Percentiles rank a stretch among this genome's conserved stretches.
Evolutionary conservation across 2,329 filamentous ascomycete species (phyloP).

Genomic region (Monosporascus cannonballus): DNA sequence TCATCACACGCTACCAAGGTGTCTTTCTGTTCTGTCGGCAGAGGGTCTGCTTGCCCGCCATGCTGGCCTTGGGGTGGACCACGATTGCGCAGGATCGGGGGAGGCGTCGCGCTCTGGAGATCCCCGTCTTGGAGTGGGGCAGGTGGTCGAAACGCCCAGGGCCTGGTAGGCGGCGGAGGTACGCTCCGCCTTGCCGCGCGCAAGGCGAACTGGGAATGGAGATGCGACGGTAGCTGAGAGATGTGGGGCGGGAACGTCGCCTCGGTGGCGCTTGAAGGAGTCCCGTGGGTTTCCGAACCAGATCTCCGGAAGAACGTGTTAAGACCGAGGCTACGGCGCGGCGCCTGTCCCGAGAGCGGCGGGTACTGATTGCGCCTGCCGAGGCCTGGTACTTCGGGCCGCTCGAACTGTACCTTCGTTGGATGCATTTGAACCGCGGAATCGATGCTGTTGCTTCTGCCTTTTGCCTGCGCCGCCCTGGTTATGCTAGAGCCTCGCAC

Average conservation of each 20-base stretch:
- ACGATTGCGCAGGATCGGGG: constrained; percentile 46
- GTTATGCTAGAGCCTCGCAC: constrained; percentile 7
- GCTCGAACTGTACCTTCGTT: constrained; percentile 6
- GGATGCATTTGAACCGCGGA: constrained; percentile 12
- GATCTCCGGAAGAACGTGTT: constrained; percentile 48
- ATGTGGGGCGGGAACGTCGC: constrained; percentile 13
- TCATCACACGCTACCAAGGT: too few species aligned
- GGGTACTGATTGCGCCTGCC: constrained; percentile 38
- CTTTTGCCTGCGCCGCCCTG: constrained; percentile 5
- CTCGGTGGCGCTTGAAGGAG: constrained; percentile 10
- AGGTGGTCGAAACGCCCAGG: constrained; percentile 32
- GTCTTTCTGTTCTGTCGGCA: too few species aligned
- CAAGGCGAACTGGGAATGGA: constrained; percentile 4
- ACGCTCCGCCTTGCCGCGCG: constrained; percentile 21
- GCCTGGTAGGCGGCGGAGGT: constrained; percentile 21
- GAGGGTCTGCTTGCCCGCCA: not conserved
- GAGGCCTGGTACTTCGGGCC: constrained; percentile 23
- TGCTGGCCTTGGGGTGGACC: constrained; percentile 4
- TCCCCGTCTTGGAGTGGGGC: constrained; percentile 35
- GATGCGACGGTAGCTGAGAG: constrained; percentile 10
- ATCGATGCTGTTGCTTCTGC: constrained; percentile 25
- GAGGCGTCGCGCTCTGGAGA: constrained; percentile 45
- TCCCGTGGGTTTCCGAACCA: constrained; percentile 29
- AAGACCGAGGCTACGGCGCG: constrained; percentile 37
- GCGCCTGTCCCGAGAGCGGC: constrained; percentile 39